Percentiles rank a stretch among this genome's conserved stretches.
Evolutionary conservation across 805 yeast genomes (phyloP).

Genomic region (Candida vaughaniae): DNA sequence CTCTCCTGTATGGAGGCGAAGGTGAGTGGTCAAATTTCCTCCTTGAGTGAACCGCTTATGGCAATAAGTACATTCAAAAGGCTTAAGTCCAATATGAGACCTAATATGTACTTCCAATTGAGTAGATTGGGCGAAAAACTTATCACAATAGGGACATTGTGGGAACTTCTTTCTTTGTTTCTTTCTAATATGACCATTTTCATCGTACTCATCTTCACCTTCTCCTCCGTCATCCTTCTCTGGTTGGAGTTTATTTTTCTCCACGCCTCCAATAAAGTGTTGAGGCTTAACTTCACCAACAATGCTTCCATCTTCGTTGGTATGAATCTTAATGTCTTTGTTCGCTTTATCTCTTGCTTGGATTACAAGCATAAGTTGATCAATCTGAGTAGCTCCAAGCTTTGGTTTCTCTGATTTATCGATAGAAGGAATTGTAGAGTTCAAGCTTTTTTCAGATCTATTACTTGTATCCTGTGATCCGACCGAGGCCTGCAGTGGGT

Average conservation of each 20-base stretch:
- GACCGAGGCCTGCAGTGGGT: conserved; percentile 6
- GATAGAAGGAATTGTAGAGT: not conserved
- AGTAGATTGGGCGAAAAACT: conserved; percentile 83
- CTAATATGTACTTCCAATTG: conserved; percentile 88
- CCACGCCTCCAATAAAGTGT: conserved; percentile 78
- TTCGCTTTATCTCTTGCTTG: conserved; percentile 83
- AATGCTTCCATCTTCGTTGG: conserved; percentile 68
- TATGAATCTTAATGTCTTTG: conserved; percentile 49
- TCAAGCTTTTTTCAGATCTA: not conserved
- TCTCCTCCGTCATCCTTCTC: conserved; percentile 13
- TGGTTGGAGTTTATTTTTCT: conserved; percentile 46
- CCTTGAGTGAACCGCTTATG: conserved; percentile 86
- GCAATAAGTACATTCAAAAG: conserved; percentile 77
- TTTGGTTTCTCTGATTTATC: conserved; percentile 61
- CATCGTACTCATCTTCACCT: conserved; percentile 16
- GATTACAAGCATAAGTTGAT: conserved; percentile 85
- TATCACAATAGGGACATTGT: conserved; percentile 75
- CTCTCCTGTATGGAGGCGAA: conserved; percentile 87
- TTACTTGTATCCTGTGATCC: too few relatives aligned
- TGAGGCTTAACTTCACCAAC: conserved; percentile 44
- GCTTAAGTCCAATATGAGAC: conserved; percentile 84
- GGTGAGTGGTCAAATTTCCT: conserved; percentile 83
- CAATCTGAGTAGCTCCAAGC: conserved; percentile 85
- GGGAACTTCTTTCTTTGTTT: conserved; percentile 48
- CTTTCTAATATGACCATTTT: conserved; percentile 19